Evolutionary conservation across 495 filamentous ascomycete species (phyloP).

Genomic region (Opeltia flavorubescens): DNA sequence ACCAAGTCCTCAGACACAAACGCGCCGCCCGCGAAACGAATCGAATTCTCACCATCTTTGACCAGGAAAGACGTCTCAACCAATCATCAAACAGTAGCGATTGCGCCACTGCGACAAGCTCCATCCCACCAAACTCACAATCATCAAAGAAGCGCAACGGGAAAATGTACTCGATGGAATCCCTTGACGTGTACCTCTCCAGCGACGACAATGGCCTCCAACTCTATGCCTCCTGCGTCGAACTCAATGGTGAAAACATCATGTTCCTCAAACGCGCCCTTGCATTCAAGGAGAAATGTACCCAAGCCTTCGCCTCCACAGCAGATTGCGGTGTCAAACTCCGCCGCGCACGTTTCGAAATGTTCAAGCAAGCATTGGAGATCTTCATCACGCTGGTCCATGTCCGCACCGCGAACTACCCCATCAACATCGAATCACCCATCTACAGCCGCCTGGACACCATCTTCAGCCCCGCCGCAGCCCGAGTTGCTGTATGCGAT

Average conservation of each 20-base stretch:
- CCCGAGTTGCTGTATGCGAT: conserved; percentile 6
- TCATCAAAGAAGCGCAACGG: conserved; percentile 13
- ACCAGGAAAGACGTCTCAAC: conserved; percentile 20
- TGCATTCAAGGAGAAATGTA: conserved; percentile 33
- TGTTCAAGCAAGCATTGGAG: conserved; percentile 36
- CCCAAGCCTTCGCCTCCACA: not conserved
- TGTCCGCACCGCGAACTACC: conserved; percentile 38
- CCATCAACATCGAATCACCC: conserved; percentile 42
- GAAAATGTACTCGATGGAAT: conserved; percentile 39
- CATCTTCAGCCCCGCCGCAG: conserved; percentile 32
- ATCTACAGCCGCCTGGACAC: conserved; percentile 30
- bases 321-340: conserved; percentile 13
- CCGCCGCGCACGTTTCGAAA: conserved; percentile 20
- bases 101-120: conserved; percentile 12
- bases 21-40: conserved; percentile 15
- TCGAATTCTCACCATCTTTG: conserved; percentile 26
- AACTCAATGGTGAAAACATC: conserved; percentile 56
- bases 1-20: conserved; percentile 30
- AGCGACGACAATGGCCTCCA: conserved; percentile 41
- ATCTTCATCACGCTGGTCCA: conserved; percentile 44
- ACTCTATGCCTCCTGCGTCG: conserved; percentile 42
- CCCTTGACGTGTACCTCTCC: conserved; percentile 40
- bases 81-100: too few species aligned
- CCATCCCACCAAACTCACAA: conserved; percentile 18
- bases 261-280: conserved; percentile 44